phyloP scores from a whole-genome alignment of 768 basidiomycete species.

The Lactifluus pinguis region DNA sequence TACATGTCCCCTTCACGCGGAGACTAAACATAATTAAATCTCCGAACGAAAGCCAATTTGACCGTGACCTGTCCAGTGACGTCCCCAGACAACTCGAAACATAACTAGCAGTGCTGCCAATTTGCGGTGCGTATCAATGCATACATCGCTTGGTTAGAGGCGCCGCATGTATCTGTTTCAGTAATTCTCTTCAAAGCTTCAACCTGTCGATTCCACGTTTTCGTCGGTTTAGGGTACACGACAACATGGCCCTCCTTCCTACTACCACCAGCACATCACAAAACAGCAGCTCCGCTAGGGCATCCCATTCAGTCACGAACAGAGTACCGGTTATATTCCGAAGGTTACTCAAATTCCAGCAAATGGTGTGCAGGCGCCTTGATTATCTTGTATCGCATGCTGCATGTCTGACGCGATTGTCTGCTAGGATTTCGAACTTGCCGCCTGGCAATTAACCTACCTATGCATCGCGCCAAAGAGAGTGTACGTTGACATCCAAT shows the following conservation, averaged over 20 bases:
- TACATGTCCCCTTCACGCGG: not conserved
- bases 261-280: constrained; percentile 19
- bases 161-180: not conserved
- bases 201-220: constrained; percentile 19
- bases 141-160: not conserved
- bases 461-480: constrained; percentile 84
- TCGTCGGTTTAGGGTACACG: constrained; percentile 17
- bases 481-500: constrained; percentile 50
- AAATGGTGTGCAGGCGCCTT: constrained; percentile 53
- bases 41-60: constrained; percentile 2
- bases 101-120: too few species aligned
- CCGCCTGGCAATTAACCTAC: constrained; percentile 93
- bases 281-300: constrained; percentile 12
- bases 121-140: constrained; percentile 4
- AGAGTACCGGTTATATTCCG: constrained; percentile 76
- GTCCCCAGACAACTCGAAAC: not conserved
- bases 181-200: not conserved
- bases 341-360: constrained; percentile 70
- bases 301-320: constrained; percentile 30
- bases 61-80: not conserved
- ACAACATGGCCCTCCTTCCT: constrained; percentile 24
- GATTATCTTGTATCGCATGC: not conserved
- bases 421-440: constrained; percentile 87
- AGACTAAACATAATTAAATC: not conserved
- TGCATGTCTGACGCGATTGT: not conserved